Evolutionary conservation across 2,329 filamentous ascomycete species (phyloP), one percentile per base, ranked within the genome.

Genomic region (Elsinoe australis): DNA sequence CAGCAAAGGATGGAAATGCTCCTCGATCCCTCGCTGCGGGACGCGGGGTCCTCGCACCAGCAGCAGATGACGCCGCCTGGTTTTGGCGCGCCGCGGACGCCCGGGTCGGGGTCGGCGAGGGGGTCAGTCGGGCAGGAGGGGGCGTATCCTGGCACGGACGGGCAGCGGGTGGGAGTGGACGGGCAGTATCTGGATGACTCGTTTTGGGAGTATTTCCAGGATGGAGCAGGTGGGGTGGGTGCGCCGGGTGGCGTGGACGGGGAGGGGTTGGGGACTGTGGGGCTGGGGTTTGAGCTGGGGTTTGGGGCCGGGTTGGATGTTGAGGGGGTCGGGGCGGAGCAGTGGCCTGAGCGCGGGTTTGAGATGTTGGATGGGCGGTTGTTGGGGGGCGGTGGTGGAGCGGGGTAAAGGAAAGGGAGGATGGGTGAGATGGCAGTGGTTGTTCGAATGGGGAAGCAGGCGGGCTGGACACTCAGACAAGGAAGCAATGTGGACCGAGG

Each of bases 291-390:
- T 57, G 80, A 84, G 54, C 71, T 85, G 36, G 80, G 80, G 0
- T 80, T 71, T 29, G 59, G 60, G 9, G 60, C 56, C 51, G 51
- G 10, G 64, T n/a, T n/a, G n/a, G n/a, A n/a, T n/a, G 18, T 64
- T 67, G 64, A 64, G 58, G 1, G 48, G 10, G 62, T 66, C 14
- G 67, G 66, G 39, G 67, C 66, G 4, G 69, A 80, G 59, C 72
- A 79, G 57, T 79, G 83, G 55, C 81, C 83, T 18, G 41, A 52
- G 14, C 49, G 56, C 3, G 55, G 56, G 33, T 54, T 70, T 28
- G 70, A 74, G 60, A 52, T 73, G 9, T 85, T 87, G 63, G 82
- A 85, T 59, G 79, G 79, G 0, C 86, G 86, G 61, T 85, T 84
- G 67, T 84, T 85, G 60, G 80, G 81, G 1, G 75, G 74, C 59